Evolutionary conservation across 257 asterid genomes (phyloP), one percentile per base, ranked within the genome.

Genomic region (Osmanthus fragrans): DNA sequence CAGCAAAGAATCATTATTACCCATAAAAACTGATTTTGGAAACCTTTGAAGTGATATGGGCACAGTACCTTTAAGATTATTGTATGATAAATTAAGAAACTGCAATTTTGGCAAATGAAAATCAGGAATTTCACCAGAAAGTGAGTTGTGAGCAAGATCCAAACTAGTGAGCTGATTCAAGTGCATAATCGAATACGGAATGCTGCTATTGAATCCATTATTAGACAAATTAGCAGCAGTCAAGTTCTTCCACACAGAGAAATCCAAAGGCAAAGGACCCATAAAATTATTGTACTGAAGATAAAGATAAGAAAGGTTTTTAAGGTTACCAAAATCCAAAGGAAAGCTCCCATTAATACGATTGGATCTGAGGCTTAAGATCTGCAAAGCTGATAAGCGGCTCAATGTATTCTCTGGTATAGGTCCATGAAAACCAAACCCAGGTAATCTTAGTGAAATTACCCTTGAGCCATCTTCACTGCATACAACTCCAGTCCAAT

Each of bases 331-430:
- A 60, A 93, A 87, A 36, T 91, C 98, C 25, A 34, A 42, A 70
- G 99, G 99, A 73, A 96, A 88, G 45, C 79, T 64, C 37, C 99
- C 99, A 64, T 56, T 88, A 68, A 96, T 90, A 79, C 86, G 90
- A 81, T 93, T 96, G 78, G 98, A 88, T 88, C 99, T 92, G 79
- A 95, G 98, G 89, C 98, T 93, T 90, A 95, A 82, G 90, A 95
- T 90, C 90, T 92, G 94, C 88, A 94, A 81, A 33, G 94, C 95
- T n/a, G 96, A 86, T 64, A 94, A 83, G 5, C 96, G 86, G 86
- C 92, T 80, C 25, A 92, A 77, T 0, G 97, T 89, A 72, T 89
- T 82, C 10, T 30, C 21, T 7, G 98, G 98, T 76, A 94, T 85
- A 15, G 95, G 91, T 42, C 98, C 98, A 67, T 84, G 89, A 78